Evolutionary conservation across 2,329 filamentous ascomycete genomes (phyloP), one percentile per base, ranked within the genome.

Genomic region (Colletotrichum brevisporum): DNA sequence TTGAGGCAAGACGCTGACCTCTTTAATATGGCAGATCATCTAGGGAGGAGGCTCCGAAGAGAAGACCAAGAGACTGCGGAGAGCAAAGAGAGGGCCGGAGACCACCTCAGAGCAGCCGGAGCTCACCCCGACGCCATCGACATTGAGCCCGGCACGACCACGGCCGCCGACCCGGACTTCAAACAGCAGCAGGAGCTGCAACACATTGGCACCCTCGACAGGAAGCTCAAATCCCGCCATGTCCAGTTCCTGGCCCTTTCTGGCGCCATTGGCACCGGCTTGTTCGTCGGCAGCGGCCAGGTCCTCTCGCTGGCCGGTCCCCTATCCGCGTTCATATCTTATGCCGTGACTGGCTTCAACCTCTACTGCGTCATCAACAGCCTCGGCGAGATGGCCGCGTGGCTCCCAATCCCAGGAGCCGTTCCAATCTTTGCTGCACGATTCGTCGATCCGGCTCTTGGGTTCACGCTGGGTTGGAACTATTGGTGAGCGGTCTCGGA

Each of bases 351-450:
- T 3, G 84, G 83, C 1, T 79, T 83, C 70, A 83, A 84, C 55
- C 77, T 86, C n/a, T 85, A 80, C 73, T 84, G 81, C 58, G 83
- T 86, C 36, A 83, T 85, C 65, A 78, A 80, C 70, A 78, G 79
- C 74, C 85, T 90, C 63, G 84, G 84, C 21, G 87, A 89, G 77
- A 87, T 91, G 81, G 87, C 88, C 24, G 85, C 89, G 39, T 90
- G 88, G 81, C 84, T 91, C 59, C 87, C 89, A 4, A 78, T 90
- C 71, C 82, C 87, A 31, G 85, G 86, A n/a, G 84, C 84, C 5
- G 83, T 87, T 8, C 82, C 84, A 5, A 77, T 85, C 26, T 87
- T 86, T 57, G 84, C 84, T 10, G 78, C 82, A 18, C 80, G 83
- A n/a, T 85, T 81, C 65, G 83, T 85, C 56, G 83, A 85, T 63